These are phyloP conservation scores for Coccomyxa sp. DNA, from an alignment of 139 green algal species.

Conservation along the genomic window DNA sequence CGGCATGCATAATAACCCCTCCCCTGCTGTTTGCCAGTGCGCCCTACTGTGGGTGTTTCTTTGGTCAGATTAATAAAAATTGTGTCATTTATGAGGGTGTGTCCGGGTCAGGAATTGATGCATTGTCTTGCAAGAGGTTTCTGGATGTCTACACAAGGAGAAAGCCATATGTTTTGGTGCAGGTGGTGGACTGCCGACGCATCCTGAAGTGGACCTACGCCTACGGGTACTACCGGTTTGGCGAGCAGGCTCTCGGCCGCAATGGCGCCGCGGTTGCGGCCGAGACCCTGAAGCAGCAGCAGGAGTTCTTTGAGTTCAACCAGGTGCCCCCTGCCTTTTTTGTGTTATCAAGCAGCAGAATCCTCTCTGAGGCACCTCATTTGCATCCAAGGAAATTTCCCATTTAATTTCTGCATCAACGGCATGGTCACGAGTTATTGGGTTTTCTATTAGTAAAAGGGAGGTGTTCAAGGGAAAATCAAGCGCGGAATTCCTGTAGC, in stretches of 20 bases:
- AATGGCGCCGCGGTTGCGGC: neutral
- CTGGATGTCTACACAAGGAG: too few species aligned
- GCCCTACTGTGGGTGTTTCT: too few species aligned
- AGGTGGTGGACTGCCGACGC: constrained; percentile 88
- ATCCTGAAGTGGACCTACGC: constrained; percentile 99
- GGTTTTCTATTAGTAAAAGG: too few species aligned
- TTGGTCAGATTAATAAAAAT: too few species aligned
- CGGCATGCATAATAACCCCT: too few species aligned
- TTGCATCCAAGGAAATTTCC: neutral
- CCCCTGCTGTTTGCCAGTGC: too few species aligned
- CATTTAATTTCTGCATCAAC: neutral
- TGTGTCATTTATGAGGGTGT: too few species aligned
- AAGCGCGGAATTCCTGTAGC: too few species aligned
- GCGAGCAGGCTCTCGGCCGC: constrained; percentile 21
- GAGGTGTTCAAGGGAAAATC: too few species aligned
- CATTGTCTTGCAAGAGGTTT: too few species aligned
- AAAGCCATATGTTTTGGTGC: neutral
- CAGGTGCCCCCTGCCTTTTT: constrained; percentile 43
- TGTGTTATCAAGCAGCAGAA: neutral
- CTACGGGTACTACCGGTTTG: constrained; percentile 90
- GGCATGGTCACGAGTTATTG: neutral
- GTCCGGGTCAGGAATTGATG: too few species aligned
- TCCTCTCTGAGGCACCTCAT: too few species aligned
- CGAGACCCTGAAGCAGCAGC: constrained; percentile 31
- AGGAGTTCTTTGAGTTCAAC: constrained; percentile 91